Evolutionary conservation across 805 yeast species (phyloP).

Genomic region (Isabelozyma heimii): DNA sequence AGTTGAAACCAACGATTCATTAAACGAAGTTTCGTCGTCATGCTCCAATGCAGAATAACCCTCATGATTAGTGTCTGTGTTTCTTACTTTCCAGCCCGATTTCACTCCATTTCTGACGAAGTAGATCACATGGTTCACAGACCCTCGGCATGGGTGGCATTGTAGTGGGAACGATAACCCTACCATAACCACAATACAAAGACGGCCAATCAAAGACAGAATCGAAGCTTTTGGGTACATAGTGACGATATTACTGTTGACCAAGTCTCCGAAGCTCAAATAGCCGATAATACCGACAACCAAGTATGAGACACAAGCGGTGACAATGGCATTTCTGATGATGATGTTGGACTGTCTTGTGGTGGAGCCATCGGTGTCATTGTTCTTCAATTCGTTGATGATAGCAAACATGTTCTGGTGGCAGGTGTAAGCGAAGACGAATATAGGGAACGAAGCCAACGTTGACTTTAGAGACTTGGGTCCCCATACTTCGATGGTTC

Average conservation of each 20-base stretch:
- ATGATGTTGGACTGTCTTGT: constrained; percentile 49
- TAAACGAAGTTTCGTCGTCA: constrained; percentile 12
- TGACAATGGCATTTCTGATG: constrained; percentile 50
- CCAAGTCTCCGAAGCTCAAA: constrained; percentile 65
- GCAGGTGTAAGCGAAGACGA: constrained; percentile 79
- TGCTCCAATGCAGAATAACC: constrained; percentile 30
- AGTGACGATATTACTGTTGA: constrained; percentile 65
- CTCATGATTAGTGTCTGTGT: constrained; percentile 8
- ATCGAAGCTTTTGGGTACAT: constrained; percentile 57
- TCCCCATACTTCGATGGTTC: constrained; percentile 30
- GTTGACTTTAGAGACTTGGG: constrained; percentile 38
- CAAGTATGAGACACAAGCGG: constrained; percentile 58
- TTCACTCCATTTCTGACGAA: constrained; percentile 40
- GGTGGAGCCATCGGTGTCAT: constrained; percentile 33
- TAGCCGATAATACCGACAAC: constrained; percentile 70
- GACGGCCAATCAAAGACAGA: constrained; percentile 52
- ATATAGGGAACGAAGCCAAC: constrained; percentile 66
- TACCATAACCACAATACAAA: constrained; percentile 68
- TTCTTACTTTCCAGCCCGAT: constrained; percentile 19
- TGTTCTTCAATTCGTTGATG: constrained; percentile 58
- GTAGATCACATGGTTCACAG: constrained; percentile 62
- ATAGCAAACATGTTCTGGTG: constrained; percentile 80
- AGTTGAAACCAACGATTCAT: constrained; percentile 38
- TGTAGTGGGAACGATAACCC: constrained; percentile 73
- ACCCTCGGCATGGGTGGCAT: constrained; percentile 78